Conservation (phyloP, 2,329 filamentous ascomycete genomes). For the Aureobasidium vineae region DNA sequence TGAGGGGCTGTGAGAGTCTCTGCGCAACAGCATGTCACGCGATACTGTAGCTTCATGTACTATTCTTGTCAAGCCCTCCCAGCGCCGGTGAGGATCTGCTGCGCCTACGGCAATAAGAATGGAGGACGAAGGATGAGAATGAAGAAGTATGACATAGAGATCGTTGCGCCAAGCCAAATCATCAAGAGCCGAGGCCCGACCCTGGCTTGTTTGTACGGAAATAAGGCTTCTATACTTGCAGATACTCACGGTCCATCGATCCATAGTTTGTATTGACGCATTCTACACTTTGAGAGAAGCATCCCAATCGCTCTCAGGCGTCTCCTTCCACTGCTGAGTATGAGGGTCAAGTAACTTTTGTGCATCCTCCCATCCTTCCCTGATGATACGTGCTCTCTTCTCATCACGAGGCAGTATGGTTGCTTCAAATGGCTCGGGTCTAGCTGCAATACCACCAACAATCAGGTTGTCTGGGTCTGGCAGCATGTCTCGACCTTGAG, state of each 20-base stretch:
- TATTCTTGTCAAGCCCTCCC: no score
- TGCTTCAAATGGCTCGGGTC: background rate
- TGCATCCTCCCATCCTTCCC: background rate
- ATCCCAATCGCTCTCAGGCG: background rate
- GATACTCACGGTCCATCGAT: background rate
- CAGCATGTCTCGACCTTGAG: constrained; percentile 38
- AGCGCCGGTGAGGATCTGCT: background rate
- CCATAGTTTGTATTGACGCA: background rate
- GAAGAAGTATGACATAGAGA: background rate
- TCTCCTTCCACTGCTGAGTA: constrained; percentile 4
- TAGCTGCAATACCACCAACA: background rate
- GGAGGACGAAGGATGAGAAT: background rate
- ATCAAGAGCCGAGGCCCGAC: background rate
- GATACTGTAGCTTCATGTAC: background rate
- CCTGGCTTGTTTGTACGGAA: background rate
- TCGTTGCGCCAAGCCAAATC: background rate
- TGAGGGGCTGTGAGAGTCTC: background rate
- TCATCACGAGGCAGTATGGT: background rate
- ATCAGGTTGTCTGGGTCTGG: constrained; percentile 41
- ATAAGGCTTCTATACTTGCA: no score
- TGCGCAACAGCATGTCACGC: background rate
- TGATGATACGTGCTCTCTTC: background rate
- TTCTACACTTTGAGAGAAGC: background rate
- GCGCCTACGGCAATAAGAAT: background rate
- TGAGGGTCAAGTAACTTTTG: background rate